phyloP scores from a whole-genome alignment of 148 eudicot species.

The Camellia lanceoleosa region DNA sequence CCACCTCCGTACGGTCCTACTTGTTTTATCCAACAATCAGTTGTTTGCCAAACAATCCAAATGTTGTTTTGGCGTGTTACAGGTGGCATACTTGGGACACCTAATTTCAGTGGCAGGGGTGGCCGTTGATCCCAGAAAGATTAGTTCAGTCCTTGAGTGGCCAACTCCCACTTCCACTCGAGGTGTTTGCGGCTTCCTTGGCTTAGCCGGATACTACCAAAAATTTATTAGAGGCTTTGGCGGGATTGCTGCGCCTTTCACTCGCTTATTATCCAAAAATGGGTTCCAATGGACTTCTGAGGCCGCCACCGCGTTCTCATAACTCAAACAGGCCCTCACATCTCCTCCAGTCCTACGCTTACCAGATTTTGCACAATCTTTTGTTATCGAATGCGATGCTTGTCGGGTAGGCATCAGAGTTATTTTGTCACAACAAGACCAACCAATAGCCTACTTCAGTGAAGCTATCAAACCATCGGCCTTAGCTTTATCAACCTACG shows the following conservation, averaged over 20 bases:
- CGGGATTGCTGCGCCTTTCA: neutral
- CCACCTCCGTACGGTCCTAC: neutral
- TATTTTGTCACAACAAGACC: neutral
- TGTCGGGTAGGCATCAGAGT: neutral
- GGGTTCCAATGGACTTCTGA: neutral
- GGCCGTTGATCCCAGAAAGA: neutral
- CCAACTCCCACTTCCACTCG: neutral
- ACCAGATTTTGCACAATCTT: neutral
- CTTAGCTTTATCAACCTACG: neutral
- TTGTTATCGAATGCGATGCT: neutral
- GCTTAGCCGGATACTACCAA: neutral
- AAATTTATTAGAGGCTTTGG: neutral
- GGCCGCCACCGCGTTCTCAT: neutral
- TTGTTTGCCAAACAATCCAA: slow-evolving; percentile 2
- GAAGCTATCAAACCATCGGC: neutral
- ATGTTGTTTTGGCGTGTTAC: neutral
- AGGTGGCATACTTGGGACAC: slow-evolving; percentile 1
- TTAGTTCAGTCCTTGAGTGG: neutral
- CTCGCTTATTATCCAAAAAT: neutral
- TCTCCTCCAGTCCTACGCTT: neutral
- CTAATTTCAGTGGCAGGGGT: neutral
- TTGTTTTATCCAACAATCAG: neutral
- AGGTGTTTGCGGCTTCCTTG: neutral
- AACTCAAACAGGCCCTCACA: neutral
- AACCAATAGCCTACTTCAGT: neutral